These are phyloP conservation scores for Xerocomus brunneocitrinus DNA, from an alignment of 768 basidiomycete genomes.

Conservation along the genomic window DNA sequence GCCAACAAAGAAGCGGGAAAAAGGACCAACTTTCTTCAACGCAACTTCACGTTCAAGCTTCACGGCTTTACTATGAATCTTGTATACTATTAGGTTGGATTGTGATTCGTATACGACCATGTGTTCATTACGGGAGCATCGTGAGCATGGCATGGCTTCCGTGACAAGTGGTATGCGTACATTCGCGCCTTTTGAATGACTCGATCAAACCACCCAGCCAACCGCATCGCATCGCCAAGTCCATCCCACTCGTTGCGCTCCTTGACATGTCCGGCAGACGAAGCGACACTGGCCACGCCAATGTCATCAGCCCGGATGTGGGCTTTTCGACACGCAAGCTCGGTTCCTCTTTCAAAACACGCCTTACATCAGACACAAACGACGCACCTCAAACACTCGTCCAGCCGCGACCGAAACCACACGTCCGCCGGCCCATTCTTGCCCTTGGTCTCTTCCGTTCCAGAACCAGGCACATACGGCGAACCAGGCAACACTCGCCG, in stretches of 20 bases:
- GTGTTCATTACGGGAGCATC: neutral
- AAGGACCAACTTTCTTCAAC: no score
- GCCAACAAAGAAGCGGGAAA: no score
- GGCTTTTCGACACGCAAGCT: conserved; percentile 74
- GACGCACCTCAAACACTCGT: conserved; percentile 70
- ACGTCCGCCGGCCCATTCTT: conserved; percentile 36
- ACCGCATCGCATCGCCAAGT: conserved; percentile 67
- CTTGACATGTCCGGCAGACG: conserved; percentile 13
- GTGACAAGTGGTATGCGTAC: neutral
- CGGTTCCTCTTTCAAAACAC: conserved; percentile 37
- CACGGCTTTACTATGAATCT: no score
- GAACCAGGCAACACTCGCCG: conserved; percentile 65
- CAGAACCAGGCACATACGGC: conserved; percentile 58
- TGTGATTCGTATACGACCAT: no score
- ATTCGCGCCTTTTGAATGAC: neutral
- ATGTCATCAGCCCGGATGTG: conserved; percentile 4
- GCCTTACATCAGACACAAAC: no score
- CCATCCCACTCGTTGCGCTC: conserved; percentile 60
- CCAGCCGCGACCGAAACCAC: conserved; percentile 65
- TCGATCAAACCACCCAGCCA: conserved; percentile 71
- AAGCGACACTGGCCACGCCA: conserved; percentile 2
- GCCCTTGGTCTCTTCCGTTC: conserved; percentile 15
- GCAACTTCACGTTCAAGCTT: no score
- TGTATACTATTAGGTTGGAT: no score
- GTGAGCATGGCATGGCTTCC: neutral